Evolutionary conservation across 345 rosid genomes (phyloP), one percentile per base, ranked within the genome.

Genomic region (Eucalyptus victrix): DNA sequence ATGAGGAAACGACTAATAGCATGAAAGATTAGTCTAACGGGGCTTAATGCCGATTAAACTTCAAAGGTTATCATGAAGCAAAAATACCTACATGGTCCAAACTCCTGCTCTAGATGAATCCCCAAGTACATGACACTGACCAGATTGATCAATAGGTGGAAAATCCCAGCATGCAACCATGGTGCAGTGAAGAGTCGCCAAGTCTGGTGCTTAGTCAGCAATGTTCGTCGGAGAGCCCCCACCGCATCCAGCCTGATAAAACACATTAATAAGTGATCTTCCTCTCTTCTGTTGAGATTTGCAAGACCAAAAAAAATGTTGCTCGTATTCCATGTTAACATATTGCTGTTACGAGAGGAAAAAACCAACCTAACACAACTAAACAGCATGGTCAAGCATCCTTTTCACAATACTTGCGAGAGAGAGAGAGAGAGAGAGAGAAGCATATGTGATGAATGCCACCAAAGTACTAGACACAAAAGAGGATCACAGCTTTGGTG

Each of bases 101-200:
- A 97, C 69, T 93, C 96, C 91, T 95, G 95, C 92, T 97, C 99
- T 91, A 97, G 93, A 90, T 93, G 94, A 90, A 97, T 95, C 90
- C 99, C 99, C 21, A 96, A 91, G 90, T 95, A 91, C 87, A 93
- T 76, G 89, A 94, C 90, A 90, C 97, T 91, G 87, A 93, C 87
- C 91, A 97, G 94, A 89, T 97, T 97, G 87, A 95, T 91, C 50
- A 93, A 76, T n/a, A 97, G 96, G 93, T 97, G 99, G 87, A 97
- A 90, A 90, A 93, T 88, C 51, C 99, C 98, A 3, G 97, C 98
- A 89, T 97, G 99, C 86, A 97, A 92, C 96, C 98, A 95, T 14
- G 95, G 93, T 86, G 94, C 94, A 26, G 95, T 93, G 89, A 97
- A 80, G 13, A 96, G 92, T 86, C 98, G 98, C 99, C 98, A 97